Evolutionary conservation across 306 rosid species (phyloP).

Genomic region (Vicia sativa): DNA sequence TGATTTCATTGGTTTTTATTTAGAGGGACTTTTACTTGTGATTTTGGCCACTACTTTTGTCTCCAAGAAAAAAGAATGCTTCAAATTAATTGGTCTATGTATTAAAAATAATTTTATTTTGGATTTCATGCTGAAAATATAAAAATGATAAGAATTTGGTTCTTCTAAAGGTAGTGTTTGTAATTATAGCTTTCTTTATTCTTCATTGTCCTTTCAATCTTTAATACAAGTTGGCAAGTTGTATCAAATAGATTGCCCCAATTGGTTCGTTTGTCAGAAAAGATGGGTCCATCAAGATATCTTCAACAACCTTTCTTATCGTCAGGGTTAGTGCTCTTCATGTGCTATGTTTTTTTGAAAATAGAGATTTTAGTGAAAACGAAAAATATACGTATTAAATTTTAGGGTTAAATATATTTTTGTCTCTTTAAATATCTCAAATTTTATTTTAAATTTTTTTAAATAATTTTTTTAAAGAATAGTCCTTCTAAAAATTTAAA

Average conservation of each 20-base stretch:
- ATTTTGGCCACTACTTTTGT: slow-evolving; percentile 45
- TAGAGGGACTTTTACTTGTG: slow-evolving; percentile 23
- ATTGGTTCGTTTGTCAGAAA: slow-evolving; percentile 37
- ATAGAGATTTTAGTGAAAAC: background rate
- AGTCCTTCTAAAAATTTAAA: no score
- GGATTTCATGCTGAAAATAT: no score
- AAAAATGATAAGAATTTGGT: background rate
- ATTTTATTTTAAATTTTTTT: no score
- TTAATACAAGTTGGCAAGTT: slow-evolving; percentile 60
- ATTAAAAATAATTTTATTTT: slow-evolving; percentile 25
- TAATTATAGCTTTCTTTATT: background rate
- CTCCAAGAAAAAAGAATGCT: slow-evolving; percentile 22
- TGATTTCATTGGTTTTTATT: slow-evolving; percentile 33
- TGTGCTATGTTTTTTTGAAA: slow-evolving; percentile 43
- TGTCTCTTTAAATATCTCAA: no score
- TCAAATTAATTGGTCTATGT: slow-evolving; percentile 22
- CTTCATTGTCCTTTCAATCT: background rate
- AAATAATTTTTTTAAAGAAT: no score
- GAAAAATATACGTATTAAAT: background rate
- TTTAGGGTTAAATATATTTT: no score
- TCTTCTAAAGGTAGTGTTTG: slow-evolving; percentile 6
- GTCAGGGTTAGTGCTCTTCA: slow-evolving; percentile 49
- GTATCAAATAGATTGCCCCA: slow-evolving; percentile 39
- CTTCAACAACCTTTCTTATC: slow-evolving; percentile 44
- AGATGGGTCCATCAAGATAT: slow-evolving; percentile 41